Conservation (phyloP, 306 rosid species). For the Citrullus colocynthis region DNA sequence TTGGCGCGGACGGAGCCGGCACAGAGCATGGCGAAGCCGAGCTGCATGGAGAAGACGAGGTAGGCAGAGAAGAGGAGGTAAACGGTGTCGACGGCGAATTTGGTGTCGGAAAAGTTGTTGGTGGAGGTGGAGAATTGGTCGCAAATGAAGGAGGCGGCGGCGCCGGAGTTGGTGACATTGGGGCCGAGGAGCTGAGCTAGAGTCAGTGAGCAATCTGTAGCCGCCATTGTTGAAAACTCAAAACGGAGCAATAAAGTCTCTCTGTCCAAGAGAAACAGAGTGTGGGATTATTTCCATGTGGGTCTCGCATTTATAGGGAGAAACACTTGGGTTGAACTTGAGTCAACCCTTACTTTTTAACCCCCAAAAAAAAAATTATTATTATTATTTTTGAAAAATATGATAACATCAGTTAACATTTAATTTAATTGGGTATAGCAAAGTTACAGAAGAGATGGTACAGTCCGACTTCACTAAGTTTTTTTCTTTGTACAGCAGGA, state of each 20-base stretch:
- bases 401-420: too few species aligned
- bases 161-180: constrained; percentile 1
- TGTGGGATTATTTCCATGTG: not conserved
- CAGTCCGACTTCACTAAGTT: too few species aligned
- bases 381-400: too few species aligned
- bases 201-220: not conserved
- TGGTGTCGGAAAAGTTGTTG: constrained; percentile 5
- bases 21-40: constrained; percentile 10
- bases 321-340: too few species aligned
- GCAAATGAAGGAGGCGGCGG: constrained; percentile 7
- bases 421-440: too few species aligned
- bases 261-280: not conserved
- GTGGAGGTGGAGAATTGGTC: not conserved
- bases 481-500: too few species aligned
- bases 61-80: constrained; percentile 13
- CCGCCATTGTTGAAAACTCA: constrained; percentile 4
- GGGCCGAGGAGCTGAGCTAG: not conserved
- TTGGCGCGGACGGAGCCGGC: constrained; percentile 7
- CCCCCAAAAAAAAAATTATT: too few species aligned
- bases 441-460: too few species aligned
- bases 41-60: constrained; percentile 11
- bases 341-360: too few species aligned
- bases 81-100: constrained; percentile 7
- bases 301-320: not conserved
- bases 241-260: not conserved